Evolutionary conservation across 768 basidiomycete genomes (phyloP), one percentile per base, ranked within the genome.

Genomic region (Fomitopsis pulvina): DNA sequence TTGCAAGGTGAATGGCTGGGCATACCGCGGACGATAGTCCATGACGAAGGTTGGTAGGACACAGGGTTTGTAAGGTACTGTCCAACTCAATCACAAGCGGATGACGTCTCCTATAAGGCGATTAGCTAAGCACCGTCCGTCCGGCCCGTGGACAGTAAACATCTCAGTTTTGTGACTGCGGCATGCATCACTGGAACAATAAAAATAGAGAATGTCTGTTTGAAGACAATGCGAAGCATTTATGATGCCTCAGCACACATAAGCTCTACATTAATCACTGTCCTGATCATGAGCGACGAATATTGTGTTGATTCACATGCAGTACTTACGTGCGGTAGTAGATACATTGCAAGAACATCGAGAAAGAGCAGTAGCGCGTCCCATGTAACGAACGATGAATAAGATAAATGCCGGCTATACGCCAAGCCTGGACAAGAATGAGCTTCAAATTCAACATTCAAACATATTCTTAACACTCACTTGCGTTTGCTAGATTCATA

Each of bases 401-500:
- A 22, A 55, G 51, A 48, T 50, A 44, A 43, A 40, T 45, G 51
- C 48, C 50, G 52, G 37, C 57, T 60, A 66, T 46, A 66, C 65
- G 48, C 81, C 83, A 60, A 85, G 75, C 66, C 83, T 85, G 62
- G 37, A 30, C 27, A 44, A 41, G 39, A 39, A 52, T 41, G 1
- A 56, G 51, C 45, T 56, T 48, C 48, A 41, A 22, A 38, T 32
- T 27, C 47, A 41, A 48, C 34, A 28, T 27, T 32, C 27, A 38
- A 29, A 25, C 12, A 5, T 39, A 20, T 54, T 34, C 48, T 47
- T 47, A 22, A 25, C 26, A 66, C 80, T 54, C 48, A 85, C 90
- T 74, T 84, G 65, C 84, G 78, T 72, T 90, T 92, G 59, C 77
- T 83, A 59, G 87, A 81, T 64, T 92, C 90, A 67, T 92, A 92